Percentiles rank a stretch among this genome's conserved stretches.
Evolutionary conservation across 208 protist species (phyloP).

Genomic region (Trypanosoma theileri): DNA sequence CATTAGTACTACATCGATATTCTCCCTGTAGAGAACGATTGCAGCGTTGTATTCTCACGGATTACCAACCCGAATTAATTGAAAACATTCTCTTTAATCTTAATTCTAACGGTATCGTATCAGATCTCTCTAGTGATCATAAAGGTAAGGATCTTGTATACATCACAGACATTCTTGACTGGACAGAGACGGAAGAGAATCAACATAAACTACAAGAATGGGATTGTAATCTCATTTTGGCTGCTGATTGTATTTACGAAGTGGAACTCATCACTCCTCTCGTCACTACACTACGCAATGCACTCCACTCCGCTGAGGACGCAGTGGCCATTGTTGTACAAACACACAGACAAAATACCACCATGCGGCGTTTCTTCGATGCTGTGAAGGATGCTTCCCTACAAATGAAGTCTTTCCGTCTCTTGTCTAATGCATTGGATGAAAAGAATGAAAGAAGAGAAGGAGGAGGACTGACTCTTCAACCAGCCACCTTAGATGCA

Average conservation of each 20-base stretch:
- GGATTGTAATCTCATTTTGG: conserved; percentile 59
- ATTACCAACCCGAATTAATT: conserved; percentile 69
- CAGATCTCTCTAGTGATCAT: background rate
- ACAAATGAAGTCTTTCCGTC: conserved; percentile 19
- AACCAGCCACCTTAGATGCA: no score
- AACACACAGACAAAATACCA: conserved; percentile 74
- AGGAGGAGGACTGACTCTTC: no score
- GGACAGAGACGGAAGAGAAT: conserved; percentile 46
- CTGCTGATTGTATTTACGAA: conserved; percentile 86
- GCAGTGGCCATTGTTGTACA: conserved; percentile 72
- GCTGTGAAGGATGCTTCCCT: conserved; percentile 25
- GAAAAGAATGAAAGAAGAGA: background rate
- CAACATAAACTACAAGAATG: conserved; percentile 39
- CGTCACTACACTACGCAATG: conserved; percentile 49
- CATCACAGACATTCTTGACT: conserved; percentile 57
- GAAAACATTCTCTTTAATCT: conserved; percentile 80
- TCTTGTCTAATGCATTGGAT: background rate
- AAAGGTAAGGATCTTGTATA: conserved; percentile 39
- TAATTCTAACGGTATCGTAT: conserved; percentile 33
- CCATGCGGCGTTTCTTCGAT: conserved; percentile 80
- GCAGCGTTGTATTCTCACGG: conserved; percentile 44
- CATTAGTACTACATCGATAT: conserved; percentile 48
- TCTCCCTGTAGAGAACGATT: conserved; percentile 44
- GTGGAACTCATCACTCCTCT: conserved; percentile 53
- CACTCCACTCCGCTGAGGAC: conserved; percentile 5